These are phyloP conservation scores for Cutaneotrichosporon cavernicola DNA, from an alignment of 1,284 basidiomycete genomes.

Conservation along the genomic window DNA sequence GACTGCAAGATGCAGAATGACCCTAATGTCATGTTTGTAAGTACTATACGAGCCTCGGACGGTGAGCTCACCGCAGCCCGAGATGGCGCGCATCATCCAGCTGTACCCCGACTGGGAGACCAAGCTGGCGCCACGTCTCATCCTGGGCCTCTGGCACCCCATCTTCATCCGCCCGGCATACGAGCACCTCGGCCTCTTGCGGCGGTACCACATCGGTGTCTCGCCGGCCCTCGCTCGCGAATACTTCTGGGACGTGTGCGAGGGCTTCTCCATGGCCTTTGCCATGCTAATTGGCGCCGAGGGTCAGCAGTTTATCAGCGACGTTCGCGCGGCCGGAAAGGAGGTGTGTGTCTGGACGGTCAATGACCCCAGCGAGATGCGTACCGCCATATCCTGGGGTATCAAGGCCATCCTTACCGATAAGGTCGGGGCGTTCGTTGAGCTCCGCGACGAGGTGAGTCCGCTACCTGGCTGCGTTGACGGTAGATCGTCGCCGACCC, in stretches of 20 bases:
- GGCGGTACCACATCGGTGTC: constrained; percentile 82
- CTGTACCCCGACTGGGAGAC: constrained; percentile 74
- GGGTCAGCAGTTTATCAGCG: constrained; percentile 66
- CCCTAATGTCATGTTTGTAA: constrained; percentile 75
- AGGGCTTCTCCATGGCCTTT: constrained; percentile 87
- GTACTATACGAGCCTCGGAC: constrained; percentile 17
- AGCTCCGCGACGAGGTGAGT: constrained; percentile 47
- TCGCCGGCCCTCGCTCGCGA: constrained; percentile 67
- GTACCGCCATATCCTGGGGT: constrained; percentile 85
- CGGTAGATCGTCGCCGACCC: constrained; percentile 39
- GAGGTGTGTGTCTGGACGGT: constrained; percentile 95
- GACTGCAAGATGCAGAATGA: constrained; percentile 94
- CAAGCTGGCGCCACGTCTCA: constrained; percentile 77
- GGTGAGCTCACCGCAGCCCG: constrained; percentile 43
- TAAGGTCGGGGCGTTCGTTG: constrained; percentile 45
- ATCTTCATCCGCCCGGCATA: constrained; percentile 79
- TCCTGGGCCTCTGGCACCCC: constrained; percentile 89
- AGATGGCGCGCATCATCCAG: constrained; percentile 76
- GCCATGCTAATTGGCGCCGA: constrained; percentile 68
- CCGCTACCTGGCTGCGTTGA: neutral
- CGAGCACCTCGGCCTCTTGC: constrained; percentile 68
- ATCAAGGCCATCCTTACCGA: constrained; percentile 92
- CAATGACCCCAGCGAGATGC: constrained; percentile 88
- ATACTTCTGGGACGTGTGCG: constrained; percentile 90
- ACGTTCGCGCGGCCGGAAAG: constrained; percentile 80